phyloP scores from a whole-genome alignment of 768 basidiomycete genomes.

The Mycena sanguinolenta region DNA sequence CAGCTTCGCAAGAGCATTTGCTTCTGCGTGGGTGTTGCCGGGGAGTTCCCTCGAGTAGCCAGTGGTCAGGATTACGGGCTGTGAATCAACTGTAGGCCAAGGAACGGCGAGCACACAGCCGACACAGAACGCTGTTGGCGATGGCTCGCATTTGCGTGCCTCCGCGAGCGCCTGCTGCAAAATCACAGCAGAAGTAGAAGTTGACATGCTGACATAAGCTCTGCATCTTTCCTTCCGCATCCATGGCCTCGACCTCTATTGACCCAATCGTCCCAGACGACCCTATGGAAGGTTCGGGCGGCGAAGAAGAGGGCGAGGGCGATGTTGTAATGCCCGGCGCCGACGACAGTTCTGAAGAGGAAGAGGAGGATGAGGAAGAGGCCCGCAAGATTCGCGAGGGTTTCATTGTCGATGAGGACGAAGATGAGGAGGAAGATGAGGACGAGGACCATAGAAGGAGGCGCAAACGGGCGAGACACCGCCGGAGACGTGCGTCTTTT shows the following conservation, averaged over 20 bases:
- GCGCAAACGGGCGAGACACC: slow-evolving; percentile 77
- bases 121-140: slow-evolving; percentile 90
- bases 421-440: slow-evolving; percentile 81
- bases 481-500: slow-evolving; percentile 62
- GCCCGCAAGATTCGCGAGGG: slow-evolving; percentile 83
- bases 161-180: slow-evolving; percentile 77
- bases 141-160: slow-evolving; percentile 77
- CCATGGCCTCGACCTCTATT: slow-evolving; percentile 75
- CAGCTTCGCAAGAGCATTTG: slow-evolving; percentile 89
- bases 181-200: not conserved
- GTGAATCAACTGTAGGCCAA: slow-evolving; percentile 17
- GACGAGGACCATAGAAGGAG: slow-evolving; percentile 70
- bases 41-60: slow-evolving; percentile 92
- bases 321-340: slow-evolving; percentile 67
- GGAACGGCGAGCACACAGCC: slow-evolving; percentile 80
- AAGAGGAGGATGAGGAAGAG: slow-evolving; percentile 93
- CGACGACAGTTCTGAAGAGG: slow-evolving; percentile 86
- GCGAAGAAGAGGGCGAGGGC: slow-evolving; percentile 68
- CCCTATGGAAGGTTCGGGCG: slow-evolving; percentile 69
- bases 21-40: slow-evolving; percentile 98
- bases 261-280: slow-evolving; percentile 63
- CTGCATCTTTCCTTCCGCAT: slow-evolving; percentile 38
- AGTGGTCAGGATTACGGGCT: slow-evolving; percentile 62
- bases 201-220: not conserved
- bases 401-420: slow-evolving; percentile 93